Conservation (phyloP, 2,329 filamentous ascomycete genomes). For the Dendrostoma leiphaemia region DNA sequence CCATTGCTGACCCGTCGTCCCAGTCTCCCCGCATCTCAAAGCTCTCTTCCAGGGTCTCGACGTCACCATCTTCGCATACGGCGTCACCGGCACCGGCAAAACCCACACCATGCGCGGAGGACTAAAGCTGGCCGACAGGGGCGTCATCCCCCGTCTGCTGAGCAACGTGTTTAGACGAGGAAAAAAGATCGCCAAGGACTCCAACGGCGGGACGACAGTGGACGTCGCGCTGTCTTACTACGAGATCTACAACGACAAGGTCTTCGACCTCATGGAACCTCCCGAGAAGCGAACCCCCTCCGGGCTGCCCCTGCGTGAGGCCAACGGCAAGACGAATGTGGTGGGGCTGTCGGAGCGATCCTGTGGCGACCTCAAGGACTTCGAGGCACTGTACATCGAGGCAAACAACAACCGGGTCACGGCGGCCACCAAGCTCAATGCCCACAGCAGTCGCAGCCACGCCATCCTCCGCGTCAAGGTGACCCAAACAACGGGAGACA, state of each 20-base stretch:
- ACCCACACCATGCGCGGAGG: constrained; percentile 96
- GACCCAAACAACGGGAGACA: constrained; percentile 68
- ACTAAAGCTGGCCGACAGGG: constrained; percentile 78
- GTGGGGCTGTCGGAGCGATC: constrained; percentile 80
- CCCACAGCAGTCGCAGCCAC: constrained; percentile 85
- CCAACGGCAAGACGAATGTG: constrained; percentile 82
- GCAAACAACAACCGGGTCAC: constrained; percentile 89
- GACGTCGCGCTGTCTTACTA: constrained; percentile 83
- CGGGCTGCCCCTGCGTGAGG: constrained; percentile 80
- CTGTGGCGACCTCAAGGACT: constrained; percentile 84
- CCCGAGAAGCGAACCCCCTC: constrained; percentile 81
- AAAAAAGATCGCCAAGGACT: constrained; percentile 82
- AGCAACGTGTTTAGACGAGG: constrained; percentile 82
- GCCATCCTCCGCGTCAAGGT: constrained; percentile 90
- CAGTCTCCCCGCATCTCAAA: constrained; percentile 87
- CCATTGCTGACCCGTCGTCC: constrained; percentile 22
- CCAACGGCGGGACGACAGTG: constrained; percentile 66
- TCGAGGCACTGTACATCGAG: constrained; percentile 85
- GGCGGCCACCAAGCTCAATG: constrained; percentile 87
- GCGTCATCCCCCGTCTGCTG: constrained; percentile 81
- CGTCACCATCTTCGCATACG: constrained; percentile 89
- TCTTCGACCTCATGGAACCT: constrained; percentile 85
- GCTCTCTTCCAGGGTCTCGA: constrained; percentile 88
- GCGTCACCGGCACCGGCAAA: constrained; percentile 90
- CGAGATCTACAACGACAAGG: constrained; percentile 96